These are phyloP conservation scores for Penicillium odoratum DNA, from an alignment of 495 filamentous ascomycete species.

Conservation along the genomic window DNA sequence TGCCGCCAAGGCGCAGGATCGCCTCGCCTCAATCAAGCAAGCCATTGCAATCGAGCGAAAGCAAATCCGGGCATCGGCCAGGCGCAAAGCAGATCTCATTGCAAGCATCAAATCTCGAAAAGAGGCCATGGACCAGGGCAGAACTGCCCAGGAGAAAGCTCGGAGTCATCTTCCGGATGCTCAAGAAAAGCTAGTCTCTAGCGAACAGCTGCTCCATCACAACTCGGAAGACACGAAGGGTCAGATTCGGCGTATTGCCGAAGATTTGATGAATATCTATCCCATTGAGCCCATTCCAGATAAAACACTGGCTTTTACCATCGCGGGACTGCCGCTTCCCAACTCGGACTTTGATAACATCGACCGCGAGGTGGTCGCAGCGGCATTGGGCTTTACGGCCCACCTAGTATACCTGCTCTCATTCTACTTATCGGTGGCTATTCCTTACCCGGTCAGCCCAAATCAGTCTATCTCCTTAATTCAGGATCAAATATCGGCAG, in stretches of 20 bases:
- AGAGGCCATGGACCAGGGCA: conserved; percentile 64
- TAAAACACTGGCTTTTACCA: conserved; percentile 71
- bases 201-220: conserved; percentile 50
- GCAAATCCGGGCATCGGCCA: conserved; percentile 57
- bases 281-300: conserved; percentile 68
- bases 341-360: conserved; percentile 70
- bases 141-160: conserved; percentile 56
- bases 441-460: conserved; percentile 78
- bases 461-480: conserved; percentile 74
- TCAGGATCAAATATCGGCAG: conserved; percentile 72
- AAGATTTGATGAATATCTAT: conserved; percentile 76
- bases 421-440: conserved; percentile 73
- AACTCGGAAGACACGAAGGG: conserved; percentile 66
- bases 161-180: conserved; percentile 48
- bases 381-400: conserved; percentile 80
- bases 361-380: conserved; percentile 69
- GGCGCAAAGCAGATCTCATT: conserved; percentile 62
- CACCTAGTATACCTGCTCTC: conserved; percentile 75
- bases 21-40: conserved; percentile 54
- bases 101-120: conserved; percentile 64
- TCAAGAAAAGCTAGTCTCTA: conserved; percentile 57
- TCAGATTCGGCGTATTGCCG: conserved; percentile 82
- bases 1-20: conserved; percentile 65
- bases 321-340: conserved; percentile 72
- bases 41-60: conserved; percentile 65